Evolutionary conservation across 176 grass and related monocot genomes (phyloP), one percentile per base, ranked within the genome.

Genomic region (Neostapfia colusana): DNA sequence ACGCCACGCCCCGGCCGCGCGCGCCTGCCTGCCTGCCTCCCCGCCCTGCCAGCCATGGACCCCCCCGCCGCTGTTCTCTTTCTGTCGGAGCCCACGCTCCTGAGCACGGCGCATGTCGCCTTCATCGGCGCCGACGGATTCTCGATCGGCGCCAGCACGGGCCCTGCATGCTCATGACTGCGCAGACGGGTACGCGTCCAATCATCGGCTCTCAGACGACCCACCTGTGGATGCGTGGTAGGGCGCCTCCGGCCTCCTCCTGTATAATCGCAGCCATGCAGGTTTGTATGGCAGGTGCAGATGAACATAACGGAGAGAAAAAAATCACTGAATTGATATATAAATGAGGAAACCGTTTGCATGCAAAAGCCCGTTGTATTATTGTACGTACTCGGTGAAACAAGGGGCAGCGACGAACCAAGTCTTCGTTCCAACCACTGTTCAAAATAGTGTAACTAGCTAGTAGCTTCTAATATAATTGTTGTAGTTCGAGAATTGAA

Each of bases 1-100:
- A 41, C 81, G 5, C 76, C 81, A 88, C 86, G 76, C 81, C 55
- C 14, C 70, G 28, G 44, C 81, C 75, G 72, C 81, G 36, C 69
- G 61, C 37, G 3, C 16, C 55, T 65, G 70, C 75, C 37, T 48
- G 27, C 65, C 20, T n/a, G 0, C n/a, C 10, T 2, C 37, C 50
- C 18, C 50, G 50, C 8, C 0, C 16, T 0, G 31, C 54, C 55
- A 57, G 31, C 54, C 55, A 57, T 58, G 55, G 55, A 26, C 55
- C 55, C 54, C 54, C 6, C 20, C 20, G 49, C 49, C 49, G 5
- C n/a, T 26, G n/a, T 2, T 39, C 7, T 11, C 28, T 62, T 61
- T 8, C 56, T 39, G 43, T 27, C 12, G 18, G 43, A 48, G 26
- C 67, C 5, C 62, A 38, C 35, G 62, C 61, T 34, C 54, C 23